These are phyloP conservation scores for Polychaeton citri DNA, from an alignment of 2,329 filamentous ascomycete species.

Conservation along the genomic window DNA sequence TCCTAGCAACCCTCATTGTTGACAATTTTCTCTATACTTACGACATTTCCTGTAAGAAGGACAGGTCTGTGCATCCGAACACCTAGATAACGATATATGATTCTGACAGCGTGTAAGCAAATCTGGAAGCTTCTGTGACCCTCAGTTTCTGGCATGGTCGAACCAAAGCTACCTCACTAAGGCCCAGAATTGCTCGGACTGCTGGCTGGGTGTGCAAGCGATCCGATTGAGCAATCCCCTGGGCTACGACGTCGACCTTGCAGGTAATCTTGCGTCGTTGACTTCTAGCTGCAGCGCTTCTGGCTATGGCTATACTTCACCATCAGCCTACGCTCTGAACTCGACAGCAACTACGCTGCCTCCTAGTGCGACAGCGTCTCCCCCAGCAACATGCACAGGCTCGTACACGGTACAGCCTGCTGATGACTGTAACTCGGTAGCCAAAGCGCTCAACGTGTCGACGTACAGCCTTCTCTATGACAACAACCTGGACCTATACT, in stretches of 20 bases:
- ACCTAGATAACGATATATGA: too few relatives aligned
- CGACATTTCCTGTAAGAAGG: not conserved
- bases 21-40: not conserved
- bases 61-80: not conserved
- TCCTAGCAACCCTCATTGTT: not conserved
- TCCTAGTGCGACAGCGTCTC: too few relatives aligned
- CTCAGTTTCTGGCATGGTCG: too few relatives aligned
- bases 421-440: not conserved
- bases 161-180: not conserved
- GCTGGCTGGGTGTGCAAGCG: not conserved
- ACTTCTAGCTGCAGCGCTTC: not conserved
- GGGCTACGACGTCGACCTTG: slow-evolving; percentile 1
- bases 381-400: not conserved
- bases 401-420: not conserved
- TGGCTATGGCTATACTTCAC: too few relatives aligned
- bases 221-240: not conserved
- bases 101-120: too few relatives aligned
- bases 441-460: not conserved
- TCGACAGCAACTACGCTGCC: not conserved
- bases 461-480: not conserved
- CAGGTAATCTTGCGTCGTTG: not conserved
- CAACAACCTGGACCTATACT: not conserved
- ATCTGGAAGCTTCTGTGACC: too few relatives aligned
- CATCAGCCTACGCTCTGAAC: too few relatives aligned
- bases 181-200: slow-evolving; percentile 2